Evolutionary conservation across 257 asterid genomes (phyloP).

Genomic region (Gardenia jasminoides): DNA sequence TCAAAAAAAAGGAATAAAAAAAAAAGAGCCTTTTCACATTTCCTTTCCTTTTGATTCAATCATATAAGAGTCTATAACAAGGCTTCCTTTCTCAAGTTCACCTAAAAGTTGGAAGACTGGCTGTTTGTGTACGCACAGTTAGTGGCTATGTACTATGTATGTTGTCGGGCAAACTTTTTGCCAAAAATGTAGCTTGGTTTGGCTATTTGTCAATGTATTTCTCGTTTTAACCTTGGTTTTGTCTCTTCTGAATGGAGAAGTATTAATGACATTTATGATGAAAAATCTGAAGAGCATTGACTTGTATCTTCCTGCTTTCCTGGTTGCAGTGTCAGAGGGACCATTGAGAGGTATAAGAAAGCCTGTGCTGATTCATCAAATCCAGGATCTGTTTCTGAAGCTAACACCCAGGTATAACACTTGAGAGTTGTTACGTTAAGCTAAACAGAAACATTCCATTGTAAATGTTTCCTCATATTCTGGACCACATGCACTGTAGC

Average conservation of each 20-base stretch:
- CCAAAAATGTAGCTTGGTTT: neutral
- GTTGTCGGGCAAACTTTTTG: neutral
- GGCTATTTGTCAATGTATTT: neutral
- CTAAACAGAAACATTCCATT: neutral
- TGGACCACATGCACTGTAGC: neutral
- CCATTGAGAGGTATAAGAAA: constrained; percentile 88
- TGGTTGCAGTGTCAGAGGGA: constrained; percentile 71
- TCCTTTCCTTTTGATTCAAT: neutral
- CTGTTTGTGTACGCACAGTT: neutral
- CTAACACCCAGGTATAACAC: constrained; percentile 63
- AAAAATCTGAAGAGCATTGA: neutral
- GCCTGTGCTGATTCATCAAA: constrained; percentile 60
- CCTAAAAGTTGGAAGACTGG: neutral
- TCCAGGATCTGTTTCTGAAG: constrained; percentile 73
- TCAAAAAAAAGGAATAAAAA: neutral
- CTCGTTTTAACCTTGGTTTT: neutral
- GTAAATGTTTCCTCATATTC: neutral
- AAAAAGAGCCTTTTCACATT: neutral
- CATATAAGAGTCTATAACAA: neutral
- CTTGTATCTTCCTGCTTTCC: neutral
- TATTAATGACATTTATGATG: neutral
- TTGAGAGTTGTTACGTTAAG: neutral
- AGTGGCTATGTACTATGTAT: neutral
- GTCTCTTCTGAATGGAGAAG: neutral
- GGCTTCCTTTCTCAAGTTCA: neutral